Conservation (phyloP, 2,329 filamentous ascomycete species). For the Diplodia sapinea region DNA sequence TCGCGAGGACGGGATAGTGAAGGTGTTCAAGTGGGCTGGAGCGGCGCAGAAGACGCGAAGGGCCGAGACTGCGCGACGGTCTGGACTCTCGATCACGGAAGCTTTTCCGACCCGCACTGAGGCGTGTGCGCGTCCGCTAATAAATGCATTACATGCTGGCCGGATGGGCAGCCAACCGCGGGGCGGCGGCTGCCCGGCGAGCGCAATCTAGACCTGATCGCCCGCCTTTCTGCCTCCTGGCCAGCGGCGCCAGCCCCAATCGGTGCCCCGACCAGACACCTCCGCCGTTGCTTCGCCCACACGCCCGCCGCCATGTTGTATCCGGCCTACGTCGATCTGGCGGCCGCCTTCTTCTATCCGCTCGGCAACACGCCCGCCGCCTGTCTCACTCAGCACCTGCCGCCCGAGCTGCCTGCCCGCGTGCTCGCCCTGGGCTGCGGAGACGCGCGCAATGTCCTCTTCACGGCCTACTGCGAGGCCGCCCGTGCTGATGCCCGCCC, state of each 20-base stretch:
- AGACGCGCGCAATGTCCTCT: conserved; percentile 64
- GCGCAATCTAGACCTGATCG: conserved; percentile 5
- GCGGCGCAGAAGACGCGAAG: conserved; percentile 15
- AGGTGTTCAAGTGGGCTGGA: conserved; percentile 9
- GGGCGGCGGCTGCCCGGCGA: not conserved
- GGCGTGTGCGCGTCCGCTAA: conserved; percentile 16
- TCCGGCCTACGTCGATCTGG: conserved; percentile 13
- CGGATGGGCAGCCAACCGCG: conserved; percentile 21
- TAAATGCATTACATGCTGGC: conserved; percentile 23
- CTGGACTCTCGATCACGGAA: conserved; percentile 12
- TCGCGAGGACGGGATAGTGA: not conserved
- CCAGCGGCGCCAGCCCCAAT: conserved; percentile 2
- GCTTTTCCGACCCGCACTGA: conserved; percentile 21
- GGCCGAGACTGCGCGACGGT: conserved; percentile 9
- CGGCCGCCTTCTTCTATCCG: conserved; percentile 45
- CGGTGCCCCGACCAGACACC: not conserved
- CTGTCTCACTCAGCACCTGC: conserved; percentile 55
- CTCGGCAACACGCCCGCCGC: conserved; percentile 59
- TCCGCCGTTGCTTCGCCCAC: conserved; percentile 2
- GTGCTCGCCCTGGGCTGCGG: conserved; percentile 62
- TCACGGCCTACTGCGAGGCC: conserved; percentile 45
- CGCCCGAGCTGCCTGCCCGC: conserved; percentile 57
- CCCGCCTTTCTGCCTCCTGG: not conserved
- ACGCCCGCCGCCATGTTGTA: not conserved
- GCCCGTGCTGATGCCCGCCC: conserved; percentile 8